These are phyloP conservation scores for Hericium rajendrae DNA, from an alignment of 768 basidiomycete genomes.

Conservation along the genomic window DNA sequence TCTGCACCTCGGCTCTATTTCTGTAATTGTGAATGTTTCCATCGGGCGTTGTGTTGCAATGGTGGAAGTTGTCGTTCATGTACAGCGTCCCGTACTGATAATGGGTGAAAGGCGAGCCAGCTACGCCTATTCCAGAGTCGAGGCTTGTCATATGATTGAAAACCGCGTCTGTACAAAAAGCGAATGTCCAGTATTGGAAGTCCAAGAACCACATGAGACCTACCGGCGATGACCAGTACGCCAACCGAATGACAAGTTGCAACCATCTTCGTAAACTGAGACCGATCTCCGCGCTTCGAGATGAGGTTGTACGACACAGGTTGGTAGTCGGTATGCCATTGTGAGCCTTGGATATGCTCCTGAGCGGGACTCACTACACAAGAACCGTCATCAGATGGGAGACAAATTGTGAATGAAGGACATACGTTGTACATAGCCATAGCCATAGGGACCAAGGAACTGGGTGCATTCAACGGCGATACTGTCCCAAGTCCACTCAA, in stretches of 20 bases:
- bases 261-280: slow-evolving; percentile 36
- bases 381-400: background rate
- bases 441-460: slow-evolving; percentile 53
- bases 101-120: slow-evolving; percentile 32
- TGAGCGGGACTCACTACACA: slow-evolving; percentile 36
- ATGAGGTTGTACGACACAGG: slow-evolving; percentile 56
- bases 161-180: slow-evolving; percentile 31
- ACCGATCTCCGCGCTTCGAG: slow-evolving; percentile 53
- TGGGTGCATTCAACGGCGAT: slow-evolving; percentile 53
- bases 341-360: slow-evolving; percentile 46
- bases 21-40: slow-evolving; percentile 48
- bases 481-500: slow-evolving; percentile 49
- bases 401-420: background rate
- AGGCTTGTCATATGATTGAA: slow-evolving; percentile 58
- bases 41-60: slow-evolving; percentile 47
- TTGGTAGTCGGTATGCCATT: slow-evolving; percentile 75
- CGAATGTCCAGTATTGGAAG: slow-evolving; percentile 18
- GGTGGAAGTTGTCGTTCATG: slow-evolving; percentile 43
- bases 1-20: slow-evolving; percentile 41
- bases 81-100: slow-evolving; percentile 29
- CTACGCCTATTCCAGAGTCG: slow-evolving; percentile 19
- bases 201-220: slow-evolving; percentile 7
- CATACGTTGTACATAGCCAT: slow-evolving; percentile 59
- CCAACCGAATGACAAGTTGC: slow-evolving; percentile 28
- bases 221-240: slow-evolving; percentile 32